phyloP scores from a whole-genome alignment of 2,329 filamentous ascomycete genomes.

The Talaromyces islandicus region DNA sequence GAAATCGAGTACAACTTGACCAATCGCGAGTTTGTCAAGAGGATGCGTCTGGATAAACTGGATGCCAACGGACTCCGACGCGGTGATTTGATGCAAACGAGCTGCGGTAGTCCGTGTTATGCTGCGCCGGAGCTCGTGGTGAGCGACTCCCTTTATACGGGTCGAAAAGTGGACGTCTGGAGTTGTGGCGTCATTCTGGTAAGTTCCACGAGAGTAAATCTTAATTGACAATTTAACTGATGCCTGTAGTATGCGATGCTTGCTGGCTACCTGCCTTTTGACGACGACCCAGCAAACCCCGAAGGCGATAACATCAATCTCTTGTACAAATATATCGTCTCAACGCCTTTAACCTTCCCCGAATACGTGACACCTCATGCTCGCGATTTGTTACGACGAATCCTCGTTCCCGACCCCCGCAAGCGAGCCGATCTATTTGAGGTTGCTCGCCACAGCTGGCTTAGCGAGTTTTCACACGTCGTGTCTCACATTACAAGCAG shows the following conservation, averaged over 20 bases:
- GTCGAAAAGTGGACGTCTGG: conserved; percentile 97
- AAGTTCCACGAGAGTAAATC: neutral
- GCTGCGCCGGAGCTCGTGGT: conserved; percentile 95
- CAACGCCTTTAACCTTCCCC: conserved; percentile 91
- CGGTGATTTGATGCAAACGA: conserved; percentile 97
- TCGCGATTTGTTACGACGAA: conserved; percentile 82
- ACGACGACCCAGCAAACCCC: conserved; percentile 95
- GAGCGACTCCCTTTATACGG: conserved; percentile 94
- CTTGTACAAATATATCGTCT: conserved; percentile 98
- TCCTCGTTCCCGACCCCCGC: conserved; percentile 89
- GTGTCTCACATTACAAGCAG: conserved; percentile 96
- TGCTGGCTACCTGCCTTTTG: conserved; percentile 93
- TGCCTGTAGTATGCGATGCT: conserved; percentile 88
- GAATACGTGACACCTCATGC: conserved; percentile 98
- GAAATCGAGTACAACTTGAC: conserved; percentile 83
- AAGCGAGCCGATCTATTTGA: conserved; percentile 95
- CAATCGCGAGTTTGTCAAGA: conserved; percentile 83
- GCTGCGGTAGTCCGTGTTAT: conserved; percentile 96
- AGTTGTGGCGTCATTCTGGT: conserved; percentile 98
- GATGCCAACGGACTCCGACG: conserved; percentile 70
- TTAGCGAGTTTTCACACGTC: conserved; percentile 94
- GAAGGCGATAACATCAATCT: conserved; percentile 99
- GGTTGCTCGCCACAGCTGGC: conserved; percentile 94
- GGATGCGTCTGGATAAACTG: conserved; percentile 74
- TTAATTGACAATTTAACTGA: neutral